Evolutionary conservation across 768 basidiomycete genomes (phyloP).

Genomic region (Mycena epipterygia): DNA sequence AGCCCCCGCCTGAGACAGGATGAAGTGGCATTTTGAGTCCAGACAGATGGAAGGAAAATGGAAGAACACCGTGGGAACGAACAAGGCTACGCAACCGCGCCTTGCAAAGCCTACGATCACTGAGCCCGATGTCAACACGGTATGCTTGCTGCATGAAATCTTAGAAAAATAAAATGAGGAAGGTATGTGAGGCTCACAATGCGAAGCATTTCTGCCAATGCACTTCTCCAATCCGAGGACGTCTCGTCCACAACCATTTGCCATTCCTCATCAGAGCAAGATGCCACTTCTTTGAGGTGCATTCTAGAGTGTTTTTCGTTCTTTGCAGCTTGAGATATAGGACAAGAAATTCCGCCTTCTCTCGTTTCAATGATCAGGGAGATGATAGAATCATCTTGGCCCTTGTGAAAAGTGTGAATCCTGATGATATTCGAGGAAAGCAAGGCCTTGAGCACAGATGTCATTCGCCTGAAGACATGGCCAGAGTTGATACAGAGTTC

Average conservation of each 20-base stretch:
- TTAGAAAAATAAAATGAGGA: conserved; percentile 3
- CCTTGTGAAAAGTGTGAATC: conserved; percentile 9
- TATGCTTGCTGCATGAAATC: conserved; percentile 8
- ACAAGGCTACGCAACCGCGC: conserved; percentile 16
- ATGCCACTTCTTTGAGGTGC: conserved; percentile 5
- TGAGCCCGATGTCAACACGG: conserved; percentile 10
- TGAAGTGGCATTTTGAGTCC: conserved; percentile 1
- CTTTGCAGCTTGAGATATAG: conserved; percentile 11
- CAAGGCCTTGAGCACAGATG: conserved; percentile 1
- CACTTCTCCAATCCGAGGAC: conserved; percentile 14
- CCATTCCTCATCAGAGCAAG: conserved; percentile 3
- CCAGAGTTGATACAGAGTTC: conserved; percentile 15
- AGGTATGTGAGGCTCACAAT: conserved; percentile 9
- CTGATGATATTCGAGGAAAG: conserved; percentile 8
- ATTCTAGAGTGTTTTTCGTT: conserved; percentile 6
- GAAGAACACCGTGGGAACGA: conserved; percentile 11
- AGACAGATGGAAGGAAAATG: conserved; percentile 13
- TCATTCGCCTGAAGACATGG: conserved; percentile 6
- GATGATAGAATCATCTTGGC: conserved; percentile 12
- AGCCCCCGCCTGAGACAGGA: conserved; percentile 12
- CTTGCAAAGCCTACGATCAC: conserved; percentile 9
- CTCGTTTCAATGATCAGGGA: conserved; percentile 9
- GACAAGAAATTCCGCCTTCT: conserved; percentile 11
- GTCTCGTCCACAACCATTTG: neutral
- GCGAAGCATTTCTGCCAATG: conserved; percentile 11